Evolutionary conservation across 1,284 basidiomycete genomes (phyloP).

Genomic region (Ceratobasidium papillatum): DNA sequence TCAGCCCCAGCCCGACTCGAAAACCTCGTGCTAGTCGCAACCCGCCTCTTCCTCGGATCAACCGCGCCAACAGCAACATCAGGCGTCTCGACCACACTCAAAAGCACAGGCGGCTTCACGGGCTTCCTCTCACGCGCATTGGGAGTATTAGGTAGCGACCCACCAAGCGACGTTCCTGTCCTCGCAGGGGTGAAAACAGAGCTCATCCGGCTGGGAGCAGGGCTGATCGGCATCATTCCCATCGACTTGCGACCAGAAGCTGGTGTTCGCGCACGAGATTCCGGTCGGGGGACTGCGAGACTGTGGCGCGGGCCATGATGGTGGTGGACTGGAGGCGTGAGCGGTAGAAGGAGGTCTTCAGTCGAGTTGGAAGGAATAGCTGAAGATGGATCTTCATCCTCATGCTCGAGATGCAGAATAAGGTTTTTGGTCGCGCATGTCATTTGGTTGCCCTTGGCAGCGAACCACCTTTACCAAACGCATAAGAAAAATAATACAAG

Average conservation of each 20-base stretch:
- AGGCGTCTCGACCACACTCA: conserved; percentile 82
- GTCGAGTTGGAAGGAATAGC: conserved; percentile 29
- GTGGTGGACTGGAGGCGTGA: conserved; percentile 58
- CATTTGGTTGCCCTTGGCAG: conserved; percentile 88
- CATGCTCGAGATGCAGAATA: conserved; percentile 77
- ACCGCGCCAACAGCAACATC: conserved; percentile 84
- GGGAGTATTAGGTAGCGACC: conserved; percentile 24
- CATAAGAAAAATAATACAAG: background rate
- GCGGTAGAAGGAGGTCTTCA: conserved; percentile 54
- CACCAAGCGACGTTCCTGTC: conserved; percentile 24
- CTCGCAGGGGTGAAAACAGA: conserved; percentile 18
- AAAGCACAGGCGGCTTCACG: conserved; percentile 67
- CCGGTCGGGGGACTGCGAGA: conserved; percentile 53
- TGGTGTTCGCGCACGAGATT: conserved; percentile 50
- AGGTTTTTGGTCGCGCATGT: conserved; percentile 90
- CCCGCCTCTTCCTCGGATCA: conserved; percentile 78
- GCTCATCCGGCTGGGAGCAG: conserved; percentile 48
- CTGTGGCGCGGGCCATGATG: conserved; percentile 53
- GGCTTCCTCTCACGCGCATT: conserved; percentile 17
- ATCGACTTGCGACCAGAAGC: conserved; percentile 52
- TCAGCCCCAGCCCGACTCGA: conserved; percentile 81
- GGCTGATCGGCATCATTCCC: conserved; percentile 55
- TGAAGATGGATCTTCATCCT: conserved; percentile 26
- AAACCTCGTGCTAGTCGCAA: conserved; percentile 86
- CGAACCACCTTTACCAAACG: conserved; percentile 72